Percentiles rank a stretch among this genome's conserved stretches.
Evolutionary conservation across 306 rosid genomes (phyloP).

Genomic region (Cicer cuneatum): DNA sequence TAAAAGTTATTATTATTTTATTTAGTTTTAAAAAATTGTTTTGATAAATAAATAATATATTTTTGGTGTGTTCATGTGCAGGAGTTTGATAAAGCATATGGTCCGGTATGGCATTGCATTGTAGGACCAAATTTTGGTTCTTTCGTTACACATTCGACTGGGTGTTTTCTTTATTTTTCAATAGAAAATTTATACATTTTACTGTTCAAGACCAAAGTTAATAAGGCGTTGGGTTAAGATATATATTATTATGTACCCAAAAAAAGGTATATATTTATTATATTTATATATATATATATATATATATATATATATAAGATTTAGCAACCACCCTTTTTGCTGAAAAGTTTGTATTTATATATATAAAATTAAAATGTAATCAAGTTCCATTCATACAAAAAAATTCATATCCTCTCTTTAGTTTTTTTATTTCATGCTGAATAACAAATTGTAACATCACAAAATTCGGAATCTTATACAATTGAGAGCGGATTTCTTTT

Average conservation of each 20-base stretch:
- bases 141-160: slow-evolving; percentile 92
- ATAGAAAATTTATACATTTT: slow-evolving; percentile 82
- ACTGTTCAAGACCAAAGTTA: slow-evolving; percentile 80
- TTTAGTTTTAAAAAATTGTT: too few relatives aligned
- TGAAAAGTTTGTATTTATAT: too few relatives aligned
- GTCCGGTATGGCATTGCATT: slow-evolving; percentile 99
- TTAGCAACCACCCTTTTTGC: not conserved
- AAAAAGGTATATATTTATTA: slow-evolving; percentile 43
- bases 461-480: too few relatives aligned
- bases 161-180: slow-evolving; percentile 89
- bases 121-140: slow-evolving; percentile 97
- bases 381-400: too few relatives aligned
- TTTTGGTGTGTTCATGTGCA: slow-evolving; percentile 51
- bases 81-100: slow-evolving; percentile 94
- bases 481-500: too few relatives aligned
- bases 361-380: too few relatives aligned
- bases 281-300: not conserved
- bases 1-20: slow-evolving; percentile 29
- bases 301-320: not conserved
- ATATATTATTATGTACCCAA: slow-evolving; percentile 30
- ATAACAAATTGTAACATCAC: too few relatives aligned
- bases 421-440: too few relatives aligned
- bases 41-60: slow-evolving; percentile 19
- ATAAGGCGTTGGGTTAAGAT: slow-evolving; percentile 63
- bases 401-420: too few relatives aligned